Evolutionary conservation across 2,329 filamentous ascomycete species (phyloP).

Genomic region (Didymella keratinophila): DNA sequence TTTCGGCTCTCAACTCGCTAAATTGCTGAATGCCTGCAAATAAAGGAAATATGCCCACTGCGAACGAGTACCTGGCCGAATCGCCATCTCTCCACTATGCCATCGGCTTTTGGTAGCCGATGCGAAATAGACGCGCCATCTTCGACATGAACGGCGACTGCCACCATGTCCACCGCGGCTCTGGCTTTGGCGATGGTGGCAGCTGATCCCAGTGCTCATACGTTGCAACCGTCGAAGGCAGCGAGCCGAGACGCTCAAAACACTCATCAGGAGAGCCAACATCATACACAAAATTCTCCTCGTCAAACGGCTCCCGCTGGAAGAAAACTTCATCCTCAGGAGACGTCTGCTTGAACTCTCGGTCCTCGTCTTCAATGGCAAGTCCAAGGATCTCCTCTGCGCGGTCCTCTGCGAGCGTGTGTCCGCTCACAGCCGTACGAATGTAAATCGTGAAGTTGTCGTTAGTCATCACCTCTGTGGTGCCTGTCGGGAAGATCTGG

Average conservation of each 20-base stretch:
- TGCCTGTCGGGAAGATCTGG: slow-evolving; percentile 5
- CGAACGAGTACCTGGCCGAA: not conserved
- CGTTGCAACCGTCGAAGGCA: not conserved
- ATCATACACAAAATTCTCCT: not conserved
- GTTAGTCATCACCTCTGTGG: not conserved
- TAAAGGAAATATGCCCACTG: not conserved
- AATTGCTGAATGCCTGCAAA: not conserved
- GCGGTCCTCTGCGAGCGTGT: not conserved
- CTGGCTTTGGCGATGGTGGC: not conserved
- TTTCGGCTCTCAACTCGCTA: not conserved
- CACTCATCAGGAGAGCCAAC: not conserved
- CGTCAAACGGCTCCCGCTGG: not conserved
- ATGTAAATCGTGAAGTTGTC: slow-evolving; percentile 1
- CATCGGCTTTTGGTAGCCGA: not conserved
- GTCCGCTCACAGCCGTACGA: not conserved
- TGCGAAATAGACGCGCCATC: not conserved
- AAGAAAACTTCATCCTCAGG: slow-evolving; percentile 6
- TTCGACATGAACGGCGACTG: slow-evolving; percentile 2
- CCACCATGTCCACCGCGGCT: not conserved
- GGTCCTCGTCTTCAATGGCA: not conserved
- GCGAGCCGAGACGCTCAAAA: not conserved
- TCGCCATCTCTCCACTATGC: not conserved
- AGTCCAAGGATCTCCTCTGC: slow-evolving; percentile 4
- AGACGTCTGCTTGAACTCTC: not conserved
- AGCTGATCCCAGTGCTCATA: not conserved